Conservation (phyloP, 2,329 filamentous ascomycete genomes). For the Basipetospora chlamydospora region DNA sequence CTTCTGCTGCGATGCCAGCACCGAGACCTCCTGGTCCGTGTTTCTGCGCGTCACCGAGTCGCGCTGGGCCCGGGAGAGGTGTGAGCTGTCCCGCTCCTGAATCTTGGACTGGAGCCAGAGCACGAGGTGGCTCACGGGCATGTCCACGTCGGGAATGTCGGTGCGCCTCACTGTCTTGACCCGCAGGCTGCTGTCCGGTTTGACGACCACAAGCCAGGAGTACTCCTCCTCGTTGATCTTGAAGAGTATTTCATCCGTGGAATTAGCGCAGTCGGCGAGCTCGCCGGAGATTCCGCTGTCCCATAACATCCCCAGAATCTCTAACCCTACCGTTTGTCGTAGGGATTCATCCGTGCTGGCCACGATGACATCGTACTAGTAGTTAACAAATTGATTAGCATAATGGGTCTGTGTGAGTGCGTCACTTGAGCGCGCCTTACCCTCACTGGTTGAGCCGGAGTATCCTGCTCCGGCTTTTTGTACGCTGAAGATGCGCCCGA, state of each 20-base stretch:
- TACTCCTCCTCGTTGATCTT: slow-evolving; percentile 66
- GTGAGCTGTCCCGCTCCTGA: slow-evolving; percentile 57
- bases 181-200: slow-evolving; percentile 62
- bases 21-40: slow-evolving; percentile 58
- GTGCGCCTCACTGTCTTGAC: slow-evolving; percentile 65
- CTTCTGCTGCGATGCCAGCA: slow-evolving; percentile 69
- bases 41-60: too few species aligned
- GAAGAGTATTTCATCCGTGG: slow-evolving; percentile 63
- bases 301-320: slow-evolving; percentile 69
- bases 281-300: slow-evolving; percentile 75
- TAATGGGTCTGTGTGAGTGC: too few species aligned
- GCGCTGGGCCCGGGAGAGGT: slow-evolving; percentile 28
- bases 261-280: slow-evolving; percentile 64
- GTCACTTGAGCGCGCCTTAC: too few species aligned
- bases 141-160: slow-evolving; percentile 60
- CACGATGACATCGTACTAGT: slow-evolving; percentile 72
- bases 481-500: slow-evolving; percentile 1
- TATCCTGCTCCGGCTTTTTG: slow-evolving; percentile 2
- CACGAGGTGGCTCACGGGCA: slow-evolving; percentile 59
- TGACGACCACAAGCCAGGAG: slow-evolving; percentile 80
- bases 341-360: slow-evolving; percentile 71
- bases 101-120: slow-evolving; percentile 70
- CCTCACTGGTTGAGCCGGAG: neutral
- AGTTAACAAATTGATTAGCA: too few species aligned
- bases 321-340: slow-evolving; percentile 61